Evolutionary conservation across 2,329 filamentous ascomycete species (phyloP).

Genomic region (Phialophora expanda): DNA sequence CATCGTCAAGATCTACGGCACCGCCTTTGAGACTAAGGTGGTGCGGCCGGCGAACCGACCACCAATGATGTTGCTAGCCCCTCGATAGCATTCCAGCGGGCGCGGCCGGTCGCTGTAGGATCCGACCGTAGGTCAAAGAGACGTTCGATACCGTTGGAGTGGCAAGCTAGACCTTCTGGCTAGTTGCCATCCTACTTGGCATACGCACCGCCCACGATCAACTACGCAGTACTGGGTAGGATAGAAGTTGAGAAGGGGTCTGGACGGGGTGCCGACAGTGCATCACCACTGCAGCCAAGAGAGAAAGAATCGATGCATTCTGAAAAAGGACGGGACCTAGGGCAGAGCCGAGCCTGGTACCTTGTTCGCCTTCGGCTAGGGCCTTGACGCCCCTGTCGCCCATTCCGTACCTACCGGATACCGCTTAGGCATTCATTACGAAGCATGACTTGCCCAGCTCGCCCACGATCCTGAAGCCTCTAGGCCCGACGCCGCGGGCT

Average conservation of each 20-base stretch:
- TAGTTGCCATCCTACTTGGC: not conserved
- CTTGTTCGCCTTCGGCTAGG: conserved; percentile 11
- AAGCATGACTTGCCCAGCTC: not conserved
- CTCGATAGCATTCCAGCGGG: not conserved
- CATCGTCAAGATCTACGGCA: not conserved
- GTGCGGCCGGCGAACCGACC: not conserved
- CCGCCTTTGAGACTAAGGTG: not conserved
- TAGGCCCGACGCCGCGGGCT: not conserved
- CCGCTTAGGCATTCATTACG: not conserved
- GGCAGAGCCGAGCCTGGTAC: conserved; percentile 22
- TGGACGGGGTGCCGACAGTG: not conserved
- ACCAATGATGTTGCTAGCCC: conserved; percentile 3
- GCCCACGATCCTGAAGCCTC: not conserved
- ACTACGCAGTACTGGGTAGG: not conserved
- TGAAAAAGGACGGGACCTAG: conserved; percentile 18
- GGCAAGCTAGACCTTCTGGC: not conserved
- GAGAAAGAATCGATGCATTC: not conserved
- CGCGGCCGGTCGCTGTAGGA: not conserved
- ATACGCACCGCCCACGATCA: not conserved
- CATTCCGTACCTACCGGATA: not conserved
- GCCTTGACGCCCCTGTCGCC: not conserved
- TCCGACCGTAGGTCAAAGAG: not conserved
- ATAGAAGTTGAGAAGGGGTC: not conserved
- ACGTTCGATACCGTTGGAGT: not conserved
- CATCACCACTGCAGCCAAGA: not conserved